Conservation (phyloP, 225 moss, liverwort and hornwort species). For the Sphagnum contortum region DNA sequence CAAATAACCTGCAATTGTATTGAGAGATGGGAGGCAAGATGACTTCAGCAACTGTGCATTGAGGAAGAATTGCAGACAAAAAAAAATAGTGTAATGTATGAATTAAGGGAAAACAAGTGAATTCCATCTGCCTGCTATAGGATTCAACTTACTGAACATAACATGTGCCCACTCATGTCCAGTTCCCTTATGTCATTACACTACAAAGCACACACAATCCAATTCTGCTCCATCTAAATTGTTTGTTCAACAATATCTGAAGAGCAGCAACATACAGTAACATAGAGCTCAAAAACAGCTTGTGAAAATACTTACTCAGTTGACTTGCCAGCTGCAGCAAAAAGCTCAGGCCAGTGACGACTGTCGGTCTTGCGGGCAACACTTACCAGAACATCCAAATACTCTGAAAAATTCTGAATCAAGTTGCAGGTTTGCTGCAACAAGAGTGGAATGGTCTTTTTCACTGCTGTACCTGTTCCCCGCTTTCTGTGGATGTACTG, state of each 20-base stretch:
- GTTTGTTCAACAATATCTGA: no score
- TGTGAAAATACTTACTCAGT: slow-evolving; percentile 52
- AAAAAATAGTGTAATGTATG: no score
- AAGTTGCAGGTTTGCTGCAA: slow-evolving; percentile 85
- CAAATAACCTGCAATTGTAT: slow-evolving; percentile 64
- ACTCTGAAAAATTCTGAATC: slow-evolving; percentile 83
- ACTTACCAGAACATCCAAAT: slow-evolving; percentile 93
- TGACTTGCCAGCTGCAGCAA: slow-evolving; percentile 91
- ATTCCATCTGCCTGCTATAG: no score
- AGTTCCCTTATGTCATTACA: no score
- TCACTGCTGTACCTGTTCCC: slow-evolving; percentile 58
- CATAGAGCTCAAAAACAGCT: no score
- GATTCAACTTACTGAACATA: no score
- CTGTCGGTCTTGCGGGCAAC: slow-evolving; percentile 98
- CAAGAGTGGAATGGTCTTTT: slow-evolving; percentile 61
- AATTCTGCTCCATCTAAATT: no score
- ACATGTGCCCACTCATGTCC: no score
- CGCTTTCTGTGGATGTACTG: slow-evolving; percentile 76
- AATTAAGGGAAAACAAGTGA: no score
- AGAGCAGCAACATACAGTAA: no score
- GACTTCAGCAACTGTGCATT: not conserved
- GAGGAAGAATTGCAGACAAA: not conserved
- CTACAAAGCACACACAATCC: no score
- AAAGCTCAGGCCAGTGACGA: slow-evolving; percentile 91
- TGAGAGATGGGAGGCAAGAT: not conserved